Evolutionary conservation across 768 basidiomycete genomes (phyloP), one percentile per base, ranked within the genome.

Genomic region (Butyriboletus loyo): DNA sequence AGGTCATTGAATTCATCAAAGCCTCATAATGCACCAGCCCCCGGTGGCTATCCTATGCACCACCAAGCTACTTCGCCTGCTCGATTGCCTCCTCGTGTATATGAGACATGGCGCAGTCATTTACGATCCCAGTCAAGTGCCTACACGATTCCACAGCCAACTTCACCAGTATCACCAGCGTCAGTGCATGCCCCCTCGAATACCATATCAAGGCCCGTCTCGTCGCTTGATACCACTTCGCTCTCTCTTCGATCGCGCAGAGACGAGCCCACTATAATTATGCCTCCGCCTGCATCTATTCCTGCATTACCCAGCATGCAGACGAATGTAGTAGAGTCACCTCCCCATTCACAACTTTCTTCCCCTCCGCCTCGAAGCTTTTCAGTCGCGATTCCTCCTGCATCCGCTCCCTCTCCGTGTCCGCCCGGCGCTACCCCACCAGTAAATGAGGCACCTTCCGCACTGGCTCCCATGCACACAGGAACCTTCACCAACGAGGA

Each of bases 391-490:
- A 13, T 11, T n/a, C 32, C 14, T 7, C 19, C 44, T 7, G 7
- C 46, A n/a, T 14, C 49, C 2, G 7, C 30, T 22, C 27, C 36
- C 13, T 24, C 30, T 36, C 24, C 25, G 10, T 38, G 15, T n/a
- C 21, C 14, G 11, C 13, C 49, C 8, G 15, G 15, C 11, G 30
- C 22, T 2, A 19, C 15, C n/a, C 38, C 13, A 14, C 39, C 22
- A 11, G 22, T 28, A 5, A 41, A 35, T 13, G 3, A 41, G 27
- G 2, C 52, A 19, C 49, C 56, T 5, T 21, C 27, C 37, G 36
- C 39, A 14, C 37, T 59, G 10, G 10, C 49, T 6, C 45, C 55
- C 15, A 47, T 53, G 41, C 11, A 50, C 13, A 65, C 67, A 0
- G 67, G 57, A 14, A 28, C 30, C 28, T 48, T 51, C 14, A 46